Evolutionary conservation across 768 basidiomycete genomes (phyloP), one percentile per base, ranked within the genome.

Genomic region (Tephrocybe sp.): DNA sequence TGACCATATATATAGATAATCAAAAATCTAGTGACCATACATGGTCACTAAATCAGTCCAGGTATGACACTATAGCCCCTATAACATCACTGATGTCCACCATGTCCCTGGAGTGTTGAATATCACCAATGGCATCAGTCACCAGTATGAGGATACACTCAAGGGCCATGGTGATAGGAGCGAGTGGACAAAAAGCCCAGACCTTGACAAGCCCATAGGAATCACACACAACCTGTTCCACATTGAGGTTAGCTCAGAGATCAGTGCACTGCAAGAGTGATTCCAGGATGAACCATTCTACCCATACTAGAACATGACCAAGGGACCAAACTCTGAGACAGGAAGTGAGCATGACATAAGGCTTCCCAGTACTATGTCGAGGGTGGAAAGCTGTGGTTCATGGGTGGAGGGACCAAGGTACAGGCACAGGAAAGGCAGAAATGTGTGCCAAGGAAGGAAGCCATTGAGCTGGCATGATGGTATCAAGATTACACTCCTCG

Each of bases 381-480:
- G 11, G 60, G 59, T 5, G 60, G 58, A 9, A 59, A 57, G 53
- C 43, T 69, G 44, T 69, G 65, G 64, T 36, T 31, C 5, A 24
- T 67, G 3, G 57, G 45, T 9, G 59, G 57, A 9, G 60, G 57
- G 7, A 54, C 34, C 11, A 27, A 22, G 2, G 44, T 48, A 1
- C 22, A 60, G 25, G 61, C 58, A n/a, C 13, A 58, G 25, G 34
- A 57, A 26, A 37, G 55, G 24, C 21, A 52, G 16, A 67, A 69
- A 36, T 71, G 69, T 26, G 39, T 69, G 0, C 57, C 64, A 4
- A 52, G 58, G 41, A 46, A 22, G 34, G 68, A 69, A 36, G 64
- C 66, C 72, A 74, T 43, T 72, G 62, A 52, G 62, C n/a, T n/a
- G 64, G 2, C 49, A 65, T 0, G 72, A 74, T 46, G 11, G 40